Conservation (phyloP, 495 filamentous ascomycete genomes). For the Penicillium verhagenii region DNA sequence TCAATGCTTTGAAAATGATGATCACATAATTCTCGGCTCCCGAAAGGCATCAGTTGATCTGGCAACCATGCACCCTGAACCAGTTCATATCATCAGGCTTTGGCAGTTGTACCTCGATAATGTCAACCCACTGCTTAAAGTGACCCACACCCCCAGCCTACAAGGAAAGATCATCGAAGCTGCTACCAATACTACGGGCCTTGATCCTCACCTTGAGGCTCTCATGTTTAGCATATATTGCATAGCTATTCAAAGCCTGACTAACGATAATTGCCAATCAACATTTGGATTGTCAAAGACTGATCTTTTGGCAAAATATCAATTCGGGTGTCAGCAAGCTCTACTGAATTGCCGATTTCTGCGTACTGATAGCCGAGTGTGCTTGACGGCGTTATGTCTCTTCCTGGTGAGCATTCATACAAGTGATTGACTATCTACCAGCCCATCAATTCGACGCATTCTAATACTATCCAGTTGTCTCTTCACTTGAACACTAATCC, state of each 20-base stretch:
- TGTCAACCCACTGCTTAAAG: constrained; percentile 53
- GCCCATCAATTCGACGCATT: not conserved
- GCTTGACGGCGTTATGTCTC: constrained; percentile 59
- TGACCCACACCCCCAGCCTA: constrained; percentile 51
- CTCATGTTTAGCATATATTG: constrained; percentile 61
- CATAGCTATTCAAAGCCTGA: constrained; percentile 46
- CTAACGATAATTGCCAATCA: constrained; percentile 37
- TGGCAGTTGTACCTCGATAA: constrained; percentile 54
- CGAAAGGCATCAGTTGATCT: constrained; percentile 40
- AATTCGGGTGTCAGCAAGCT: constrained; percentile 55
- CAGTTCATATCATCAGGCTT: constrained; percentile 38
- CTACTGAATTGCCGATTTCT: constrained; percentile 47
- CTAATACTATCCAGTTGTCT: constrained; percentile 43
- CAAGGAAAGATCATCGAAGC: constrained; percentile 46
- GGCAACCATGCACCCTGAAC: constrained; percentile 47
- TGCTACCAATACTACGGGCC: constrained; percentile 17
- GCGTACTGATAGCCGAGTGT: constrained; percentile 49
- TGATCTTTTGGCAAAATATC: constrained; percentile 47
- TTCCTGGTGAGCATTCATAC: constrained; percentile 48
- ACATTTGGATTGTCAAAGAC: constrained; percentile 43
- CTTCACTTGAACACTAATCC: constrained; percentile 44
- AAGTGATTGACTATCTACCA: not conserved
- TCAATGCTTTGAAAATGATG: constrained; percentile 30
- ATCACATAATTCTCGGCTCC: constrained; percentile 52
- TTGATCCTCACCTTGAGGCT: constrained; percentile 26